Conservation (phyloP, 306 rosid genomes). For the Hylodesmum podocarpum region DNA sequence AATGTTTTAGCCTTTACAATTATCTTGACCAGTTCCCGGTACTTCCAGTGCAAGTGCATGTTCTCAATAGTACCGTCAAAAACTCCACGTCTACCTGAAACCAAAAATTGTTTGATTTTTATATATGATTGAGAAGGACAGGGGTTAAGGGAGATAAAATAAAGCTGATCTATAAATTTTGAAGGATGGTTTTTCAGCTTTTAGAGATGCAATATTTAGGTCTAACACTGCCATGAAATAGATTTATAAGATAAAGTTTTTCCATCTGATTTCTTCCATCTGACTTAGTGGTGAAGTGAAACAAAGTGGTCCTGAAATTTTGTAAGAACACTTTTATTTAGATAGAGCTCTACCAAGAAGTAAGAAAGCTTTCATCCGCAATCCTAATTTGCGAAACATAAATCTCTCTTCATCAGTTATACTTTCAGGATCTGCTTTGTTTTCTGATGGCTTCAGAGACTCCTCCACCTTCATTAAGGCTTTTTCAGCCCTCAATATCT, state of each 20-base stretch:
- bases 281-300: conserved; percentile 19
- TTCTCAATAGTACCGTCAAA: conserved; percentile 97
- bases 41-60: conserved; percentile 99
- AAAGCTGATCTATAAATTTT: not conserved
- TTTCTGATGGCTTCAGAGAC: conserved; percentile 64
- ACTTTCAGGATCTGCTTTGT: conserved; percentile 78
- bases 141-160: not conserved
- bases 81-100: conserved; percentile 93
- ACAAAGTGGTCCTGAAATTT: conserved; percentile 4
- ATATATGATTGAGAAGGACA: conserved; percentile 14
- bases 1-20: conserved; percentile 74
- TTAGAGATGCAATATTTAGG: conserved; percentile 1
- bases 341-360: conserved; percentile 68
- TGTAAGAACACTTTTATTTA: not conserved
- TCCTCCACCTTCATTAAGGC: conserved; percentile 79
- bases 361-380: conserved; percentile 97
- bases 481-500: conserved; percentile 67
- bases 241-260: not conserved
- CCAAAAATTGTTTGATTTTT: conserved; percentile 28
- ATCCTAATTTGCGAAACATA: conserved; percentile 96
- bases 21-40: conserved; percentile 87
- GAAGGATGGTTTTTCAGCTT: conserved; percentile 17
- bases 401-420: conserved; percentile 96
- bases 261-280: conserved; percentile 13
- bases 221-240: not conserved